These are phyloP conservation scores for Phytopythium delawarense DNA, from an alignment of 352 stramenopile species.

Conservation along the genomic window DNA sequence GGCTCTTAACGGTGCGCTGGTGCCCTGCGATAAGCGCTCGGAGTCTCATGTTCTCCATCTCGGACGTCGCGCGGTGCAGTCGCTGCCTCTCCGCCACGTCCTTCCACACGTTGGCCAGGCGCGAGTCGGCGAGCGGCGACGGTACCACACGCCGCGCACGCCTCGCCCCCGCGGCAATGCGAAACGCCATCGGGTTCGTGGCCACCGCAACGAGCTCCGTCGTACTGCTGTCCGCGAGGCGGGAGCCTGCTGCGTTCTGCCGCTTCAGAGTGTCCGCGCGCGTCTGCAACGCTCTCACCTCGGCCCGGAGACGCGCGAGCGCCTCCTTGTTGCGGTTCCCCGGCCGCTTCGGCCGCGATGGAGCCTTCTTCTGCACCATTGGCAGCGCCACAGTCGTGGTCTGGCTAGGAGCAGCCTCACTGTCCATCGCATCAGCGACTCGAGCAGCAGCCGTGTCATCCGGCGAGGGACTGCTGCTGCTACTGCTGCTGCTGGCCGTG, in stretches of 20 bases:
- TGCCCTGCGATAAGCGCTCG: slow-evolving; percentile 1
- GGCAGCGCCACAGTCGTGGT: not conserved
- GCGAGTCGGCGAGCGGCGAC: not conserved
- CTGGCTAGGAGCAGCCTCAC: not conserved
- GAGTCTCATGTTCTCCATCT: slow-evolving; percentile 6
- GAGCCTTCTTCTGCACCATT: not conserved
- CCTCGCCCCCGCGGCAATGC: not conserved
- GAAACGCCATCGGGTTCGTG: slow-evolving; percentile 1
- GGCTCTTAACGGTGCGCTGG: not conserved
- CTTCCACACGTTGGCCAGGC: not conserved
- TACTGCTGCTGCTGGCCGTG: not conserved
- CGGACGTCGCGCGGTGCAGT: not conserved
- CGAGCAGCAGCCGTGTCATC: too few relatives aligned
- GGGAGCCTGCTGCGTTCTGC: not conserved
- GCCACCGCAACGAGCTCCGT: not conserved
- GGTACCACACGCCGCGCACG: not conserved
- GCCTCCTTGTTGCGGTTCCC: slow-evolving; percentile 1
- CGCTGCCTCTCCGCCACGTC: slow-evolving; percentile 1
- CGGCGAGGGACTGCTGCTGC: not conserved
- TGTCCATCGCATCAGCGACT: not conserved
- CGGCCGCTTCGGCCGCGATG: not conserved
- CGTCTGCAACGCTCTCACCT: not conserved
- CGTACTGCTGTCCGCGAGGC: too few relatives aligned
- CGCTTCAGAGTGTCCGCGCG: not conserved
- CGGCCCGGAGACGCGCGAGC: not conserved